Evolutionary conservation across 108 stramenopile species (phyloP).

Genomic region (Discostella stelligeroides): DNA sequence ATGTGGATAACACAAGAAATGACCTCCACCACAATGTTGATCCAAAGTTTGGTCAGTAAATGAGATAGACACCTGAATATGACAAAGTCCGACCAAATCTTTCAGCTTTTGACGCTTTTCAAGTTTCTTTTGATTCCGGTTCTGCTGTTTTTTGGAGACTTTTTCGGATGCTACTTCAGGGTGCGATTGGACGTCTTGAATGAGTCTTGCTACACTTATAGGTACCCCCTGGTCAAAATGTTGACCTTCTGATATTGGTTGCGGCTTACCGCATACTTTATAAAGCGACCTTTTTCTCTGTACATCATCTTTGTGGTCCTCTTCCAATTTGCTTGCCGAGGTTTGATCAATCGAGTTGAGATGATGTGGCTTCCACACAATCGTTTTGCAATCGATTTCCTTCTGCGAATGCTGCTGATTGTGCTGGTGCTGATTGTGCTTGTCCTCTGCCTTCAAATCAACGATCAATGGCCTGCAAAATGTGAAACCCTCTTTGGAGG

Average conservation of each 20-base stretch:
- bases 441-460: constrained; percentile 20
- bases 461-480: constrained; percentile 49
- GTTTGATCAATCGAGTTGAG: background rate
- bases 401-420: background rate
- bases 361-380: constrained; percentile 30
- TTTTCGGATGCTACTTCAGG: background rate
- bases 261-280: constrained; percentile 30
- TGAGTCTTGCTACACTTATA: background rate
- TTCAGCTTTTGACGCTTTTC: constrained; percentile 36
- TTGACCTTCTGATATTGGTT: constrained; percentile 40
- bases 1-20: constrained; percentile 50
- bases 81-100: constrained; percentile 41
- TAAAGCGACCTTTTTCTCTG: constrained; percentile 5
- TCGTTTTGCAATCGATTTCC: background rate
- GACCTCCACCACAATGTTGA: constrained; percentile 40
- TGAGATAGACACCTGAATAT: constrained; percentile 51
- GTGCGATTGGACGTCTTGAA: background rate
- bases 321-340: background rate
- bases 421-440: background rate
- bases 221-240: constrained; percentile 48
- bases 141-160: constrained; percentile 19
- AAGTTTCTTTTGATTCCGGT: constrained; percentile 13
- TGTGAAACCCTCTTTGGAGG: constrained; percentile 73
- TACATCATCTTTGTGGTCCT: background rate
- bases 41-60: constrained; percentile 53